Percentiles rank a stretch among this genome's conserved stretches.
phyloP scores from a whole-genome alignment of 2,329 filamentous ascomycete species.

The Xenoacremonium recifei region DNA sequence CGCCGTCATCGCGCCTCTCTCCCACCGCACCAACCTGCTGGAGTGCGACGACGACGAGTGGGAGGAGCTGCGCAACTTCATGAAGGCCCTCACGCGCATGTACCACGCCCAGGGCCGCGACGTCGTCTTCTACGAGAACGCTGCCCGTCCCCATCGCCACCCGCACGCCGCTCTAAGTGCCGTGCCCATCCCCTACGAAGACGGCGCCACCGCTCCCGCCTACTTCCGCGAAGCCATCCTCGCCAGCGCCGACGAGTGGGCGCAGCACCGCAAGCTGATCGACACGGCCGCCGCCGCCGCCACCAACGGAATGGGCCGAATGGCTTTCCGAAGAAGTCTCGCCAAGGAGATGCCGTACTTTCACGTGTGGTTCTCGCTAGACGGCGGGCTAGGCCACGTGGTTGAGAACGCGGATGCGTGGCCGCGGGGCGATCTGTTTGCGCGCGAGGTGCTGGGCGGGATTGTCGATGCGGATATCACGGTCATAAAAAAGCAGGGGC shows the following conservation, averaged over 20 bases:
- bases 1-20: slow-evolving; percentile 83
- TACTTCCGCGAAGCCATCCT: slow-evolving; percentile 97
- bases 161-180: slow-evolving; percentile 83
- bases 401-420: slow-evolving; percentile 83
- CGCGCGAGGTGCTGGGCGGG: slow-evolving; percentile 85
- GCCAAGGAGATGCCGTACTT: slow-evolving; percentile 99
- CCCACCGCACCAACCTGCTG: slow-evolving; percentile 86
- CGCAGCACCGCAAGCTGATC: slow-evolving; percentile 91
- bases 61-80: slow-evolving; percentile 98
- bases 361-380: slow-evolving; percentile 91
- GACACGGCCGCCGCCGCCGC: slow-evolving; percentile 71
- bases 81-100: slow-evolving; percentile 92
- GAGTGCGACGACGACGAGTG: slow-evolving; percentile 99
- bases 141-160: slow-evolving; percentile 74
- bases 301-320: slow-evolving; percentile 65
- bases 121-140: slow-evolving; percentile 97
- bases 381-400: slow-evolving; percentile 89
- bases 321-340: slow-evolving; percentile 77
- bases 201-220: slow-evolving; percentile 88
- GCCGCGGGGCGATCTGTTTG: slow-evolving; percentile 91
- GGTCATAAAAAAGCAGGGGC: slow-evolving; percentile 84
- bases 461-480: slow-evolving; percentile 84
- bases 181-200: slow-evolving; percentile 83
- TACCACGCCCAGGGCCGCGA: slow-evolving; percentile 92
- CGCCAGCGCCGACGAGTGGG: slow-evolving; percentile 86